Evolutionary conservation across 305 asterid species (phyloP), one percentile per base, ranked within the genome.

Genomic region (Coffea humblotiana): DNA sequence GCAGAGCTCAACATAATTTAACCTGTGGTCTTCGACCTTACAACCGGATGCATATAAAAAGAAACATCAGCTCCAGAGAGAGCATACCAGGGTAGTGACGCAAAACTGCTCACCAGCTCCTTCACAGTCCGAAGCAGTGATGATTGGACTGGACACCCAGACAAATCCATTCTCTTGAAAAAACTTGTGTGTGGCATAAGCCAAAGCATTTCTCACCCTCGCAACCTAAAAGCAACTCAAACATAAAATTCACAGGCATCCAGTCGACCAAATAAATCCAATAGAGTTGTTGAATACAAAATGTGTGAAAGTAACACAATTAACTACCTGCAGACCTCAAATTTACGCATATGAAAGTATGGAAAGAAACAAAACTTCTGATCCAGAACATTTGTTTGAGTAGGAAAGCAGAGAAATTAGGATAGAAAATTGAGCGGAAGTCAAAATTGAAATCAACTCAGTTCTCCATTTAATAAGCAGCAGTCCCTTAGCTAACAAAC

Each of bases 41-140:
- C 48, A 14, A 15, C 58, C 2, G 45, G 18, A 61, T 35, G 40
- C 19, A 76, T 63, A 18, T 13, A 51, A 52, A 45, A 63, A 61
- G 40, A 71, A 32, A 71, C 10, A 78, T 70, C 68, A 75, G 49
- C 73, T 64, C 40, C 16, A 60, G 79, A 81, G 80, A 78, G 45
- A 81, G 80, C 94, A 80, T 92, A 96, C 99, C 99, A 96, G 87
- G 80, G 98, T 96, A 58, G 99, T 96, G 67, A 96, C 98, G 78
- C 99, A 93, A 81, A 96, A 96, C 86, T 94, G 99, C 90, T 96
- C 98, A 37, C 99, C 99, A 80, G 98, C 99, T 87, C 99, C 99
- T 93, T 96, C 99, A 86, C 99, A 96, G 80, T 96, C 99, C 75
- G 99, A 94, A 79, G 98, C 98, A 76, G 99, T 96, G 81, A 96